Base-by-base conservation (phyloP, 805 yeast species). In the Hermanozyma aechmeae region DNA sequence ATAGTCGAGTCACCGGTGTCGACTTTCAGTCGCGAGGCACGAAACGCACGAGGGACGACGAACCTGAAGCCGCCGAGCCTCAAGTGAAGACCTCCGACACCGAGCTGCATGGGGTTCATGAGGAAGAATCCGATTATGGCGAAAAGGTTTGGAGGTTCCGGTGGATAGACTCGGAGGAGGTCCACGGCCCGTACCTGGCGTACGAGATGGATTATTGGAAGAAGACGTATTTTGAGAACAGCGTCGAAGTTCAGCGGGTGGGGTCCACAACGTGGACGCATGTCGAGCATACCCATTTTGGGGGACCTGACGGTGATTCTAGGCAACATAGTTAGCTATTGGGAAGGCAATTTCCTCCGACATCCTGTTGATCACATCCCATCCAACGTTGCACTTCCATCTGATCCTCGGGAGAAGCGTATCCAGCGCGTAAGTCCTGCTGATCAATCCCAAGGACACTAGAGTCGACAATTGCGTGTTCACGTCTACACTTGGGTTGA, bases 361-460 rank as follows among this genome's bases (percentile, higher is more conserved):
- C 22, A 85, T 59, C 27, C 65, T 63, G 36, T 67, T 65, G 8
- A 80, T 68, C 6, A 73, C 65, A 19, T 67, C 68, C 81, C 84
- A 85, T 24, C 74, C 67, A 6, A 79, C 73, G 43, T 81, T 82
- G 36, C 84, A 75, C 46, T 71, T 78, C 94, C 94, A 86, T 43
- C 78, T 72, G 1, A 81, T 70, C 32, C 73, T 71, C 13, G 85
- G 73, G 30, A 74, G 79, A 24, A 85, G 54, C 15, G 69, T 68
- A 44, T 79, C 86, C 10, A 50, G 54, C 39, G 40, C 61, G 35
- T 38, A 63, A 37, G 40, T 68, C 50, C 46, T 65, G 7, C 65
- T 49, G 10, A 72, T 37, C 33, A 77, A 47, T 19, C 75, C 76
- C 39, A 76, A 60, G 0, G 79, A 58, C 15, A 66, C 57, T 30